These are phyloP conservation scores for Massariosphaeria phaeospora DNA, from an alignment of 495 filamentous ascomycete species.

Conservation along the genomic window DNA sequence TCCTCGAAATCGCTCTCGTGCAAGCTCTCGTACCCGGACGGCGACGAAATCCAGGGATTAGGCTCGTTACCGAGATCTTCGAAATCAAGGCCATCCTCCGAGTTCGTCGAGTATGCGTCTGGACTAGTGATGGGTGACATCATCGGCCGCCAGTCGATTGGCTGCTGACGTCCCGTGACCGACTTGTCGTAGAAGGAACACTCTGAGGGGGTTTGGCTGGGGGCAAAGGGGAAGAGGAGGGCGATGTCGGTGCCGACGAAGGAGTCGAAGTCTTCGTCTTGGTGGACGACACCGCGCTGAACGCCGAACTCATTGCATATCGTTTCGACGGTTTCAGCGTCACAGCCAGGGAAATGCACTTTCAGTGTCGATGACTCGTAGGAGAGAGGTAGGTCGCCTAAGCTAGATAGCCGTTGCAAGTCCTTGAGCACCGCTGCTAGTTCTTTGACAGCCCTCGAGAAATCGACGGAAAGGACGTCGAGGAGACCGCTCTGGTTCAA, in stretches of 20 bases:
- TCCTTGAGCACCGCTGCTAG: slow-evolving; percentile 74
- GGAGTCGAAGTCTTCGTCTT: slow-evolving; percentile 59
- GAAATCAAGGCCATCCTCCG: slow-evolving; percentile 45
- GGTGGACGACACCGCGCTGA: slow-evolving; percentile 64
- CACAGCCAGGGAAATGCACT: slow-evolving; percentile 87
- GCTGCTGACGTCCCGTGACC: slow-evolving; percentile 23
- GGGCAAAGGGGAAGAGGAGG: slow-evolving; percentile 79
- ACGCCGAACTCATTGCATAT: slow-evolving; percentile 85
- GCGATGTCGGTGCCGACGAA: slow-evolving; percentile 56
- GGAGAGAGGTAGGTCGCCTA: slow-evolving; percentile 79
- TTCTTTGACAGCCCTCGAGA: slow-evolving; percentile 80
- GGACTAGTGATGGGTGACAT: slow-evolving; percentile 39
- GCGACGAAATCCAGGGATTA: slow-evolving; percentile 48
- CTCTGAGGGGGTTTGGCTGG: slow-evolving; percentile 46
- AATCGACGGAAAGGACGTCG: slow-evolving; percentile 79
- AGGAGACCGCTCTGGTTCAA: slow-evolving; percentile 77
- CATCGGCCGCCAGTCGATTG: slow-evolving; percentile 55
- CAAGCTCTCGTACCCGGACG: slow-evolving; percentile 51
- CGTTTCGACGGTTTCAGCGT: slow-evolving; percentile 72
- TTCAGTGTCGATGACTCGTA: slow-evolving; percentile 63
- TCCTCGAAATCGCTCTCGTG: slow-evolving; percentile 52
- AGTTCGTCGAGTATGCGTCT: slow-evolving; percentile 36
- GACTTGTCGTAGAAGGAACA: slow-evolving; percentile 35
- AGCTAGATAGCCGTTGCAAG: slow-evolving; percentile 63
- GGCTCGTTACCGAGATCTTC: slow-evolving; percentile 46